Evolutionary conservation across 2,329 filamentous ascomycete species (phyloP), one percentile per base, ranked within the genome.

Genomic region (Xylariaceae sp.): DNA sequence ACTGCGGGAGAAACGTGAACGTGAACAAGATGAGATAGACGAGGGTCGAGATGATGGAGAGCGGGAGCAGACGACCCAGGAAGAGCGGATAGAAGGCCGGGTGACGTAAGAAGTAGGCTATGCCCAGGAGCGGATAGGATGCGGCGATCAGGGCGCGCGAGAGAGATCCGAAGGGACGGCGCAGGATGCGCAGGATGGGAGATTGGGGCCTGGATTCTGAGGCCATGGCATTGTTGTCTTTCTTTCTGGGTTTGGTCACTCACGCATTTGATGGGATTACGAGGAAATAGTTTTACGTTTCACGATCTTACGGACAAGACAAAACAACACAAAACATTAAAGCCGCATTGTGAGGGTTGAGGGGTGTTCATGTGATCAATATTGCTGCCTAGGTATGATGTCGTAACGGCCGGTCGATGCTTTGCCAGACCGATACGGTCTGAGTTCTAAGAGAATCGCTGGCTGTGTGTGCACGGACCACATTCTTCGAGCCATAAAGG

Each of bases 1-100:
- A 91, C 72, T 97, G 90, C 0, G 93, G 93, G 2, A 97, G 76
- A 67, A 96, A 97, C 0, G 90, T 81, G 74, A 94, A 95, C 10
- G 90, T 80, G 74, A 97, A 97, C 17, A 97, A 84, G 17, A 95
- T 79, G n/a, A 87, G 77, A 63, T 96, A 90, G 11, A 97, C 88
- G 57, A 94, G 84, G 11, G 88, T 77, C 0, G 92, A 96, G 10
- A 97, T 87, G 11, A 97, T 77, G 2, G 89, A 83, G 34, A 96
- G 81, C 0, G 93, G 92, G 0, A 97, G 75, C 2, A 99, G 78
- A 13, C 92, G 86, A 23, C 88, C 80, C 59, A 84, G 79, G 65
- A 96, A 88, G 1, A 97, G 82, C 23, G 92, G 92, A 74, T 88
- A 95, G 65, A 94, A 88, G 67, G 89, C 91, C 18, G 84, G 86